Percentiles rank a stretch among this genome's conserved stretches.
phyloP scores from a whole-genome alignment of 2,329 filamentous ascomycete genomes.

The Thermoascus crustaceus region DNA sequence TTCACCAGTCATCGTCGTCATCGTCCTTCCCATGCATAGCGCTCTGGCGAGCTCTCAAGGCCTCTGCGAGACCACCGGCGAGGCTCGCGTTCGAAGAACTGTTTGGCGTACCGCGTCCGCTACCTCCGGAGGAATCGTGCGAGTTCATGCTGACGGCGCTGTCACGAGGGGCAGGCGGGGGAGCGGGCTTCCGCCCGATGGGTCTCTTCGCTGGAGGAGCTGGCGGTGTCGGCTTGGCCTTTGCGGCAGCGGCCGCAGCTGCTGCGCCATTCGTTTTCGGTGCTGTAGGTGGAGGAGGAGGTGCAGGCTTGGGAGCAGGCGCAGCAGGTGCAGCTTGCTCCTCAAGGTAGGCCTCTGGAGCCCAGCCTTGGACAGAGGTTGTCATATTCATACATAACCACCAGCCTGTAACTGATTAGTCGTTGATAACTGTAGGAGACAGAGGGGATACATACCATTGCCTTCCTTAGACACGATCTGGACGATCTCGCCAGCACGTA shows the following conservation, averaged over 20 bases:
- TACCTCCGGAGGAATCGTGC: slow-evolving; percentile 49
- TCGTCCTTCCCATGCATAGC: slow-evolving; percentile 64
- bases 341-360: slow-evolving; percentile 88
- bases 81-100: slow-evolving; percentile 50
- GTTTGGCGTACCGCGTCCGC: slow-evolving; percentile 62
- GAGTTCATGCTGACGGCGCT: slow-evolving; percentile 43
- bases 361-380: slow-evolving; percentile 74
- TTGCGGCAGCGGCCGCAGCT: slow-evolving; percentile 35
- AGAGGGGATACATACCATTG: slow-evolving; percentile 62
- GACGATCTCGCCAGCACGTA: slow-evolving; percentile 71
- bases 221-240: slow-evolving; percentile 63
- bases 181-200: slow-evolving; percentile 61
- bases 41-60: slow-evolving; percentile 66
- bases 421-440: slow-evolving; percentile 13
- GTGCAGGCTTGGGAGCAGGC: slow-evolving; percentile 44
- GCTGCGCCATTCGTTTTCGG: slow-evolving; percentile 47
- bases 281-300: too few relatives aligned
- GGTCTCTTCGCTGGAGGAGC: slow-evolving; percentile 76
- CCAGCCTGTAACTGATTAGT: slow-evolving; percentile 62
- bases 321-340: slow-evolving; percentile 54
- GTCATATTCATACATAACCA: slow-evolving; percentile 76
- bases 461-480: slow-evolving; percentile 89
- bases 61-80: slow-evolving; percentile 67
- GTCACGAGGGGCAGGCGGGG: slow-evolving; percentile 62
- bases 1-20: slow-evolving; percentile 63